Base-by-base conservation (phyloP, 2,329 filamentous ascomycete genomes). In the Paracoccidioides brasiliensis region DNA sequence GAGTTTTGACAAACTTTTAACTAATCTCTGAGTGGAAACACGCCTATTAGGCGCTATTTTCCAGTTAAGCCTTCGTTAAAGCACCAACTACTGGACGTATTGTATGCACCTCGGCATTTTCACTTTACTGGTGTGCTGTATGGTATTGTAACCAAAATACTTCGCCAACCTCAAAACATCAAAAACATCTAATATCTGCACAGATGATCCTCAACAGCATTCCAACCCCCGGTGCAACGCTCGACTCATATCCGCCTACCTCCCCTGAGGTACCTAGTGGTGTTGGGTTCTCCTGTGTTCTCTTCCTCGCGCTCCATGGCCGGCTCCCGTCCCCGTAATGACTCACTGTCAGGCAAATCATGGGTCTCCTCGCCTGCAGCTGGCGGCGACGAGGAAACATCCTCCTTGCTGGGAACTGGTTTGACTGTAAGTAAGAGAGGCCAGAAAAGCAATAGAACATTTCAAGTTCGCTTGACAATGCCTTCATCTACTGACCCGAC, bases 401-500 rank as follows among this genome's bases (percentile, higher is more conserved):
- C 66, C 46, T 66, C 66, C 44, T 67, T 76, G 57, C 66, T 77
- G 62, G 74, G 74, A 53, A 74, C 73, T 57, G 74, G 74, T 55
- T 64, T 77, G 54, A 75, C 74, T 62, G 75, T 77, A 72, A 53
- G 53, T 45, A 32, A 30, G 15, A 52, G 38, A 50, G 60, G 55
- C 53, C 59, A 57, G 55, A 40, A 35, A 51, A 7, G 32, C 12
- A 22, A 22, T 8, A 35, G 35, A 35, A 15, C 7, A 48, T 46
- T 9, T 51, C 15, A 7, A 35, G 9, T 53, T 54, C 44, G 43
- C 50, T 50, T 51, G 40, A 51, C 40, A n/a, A n/a, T n/a, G 42
- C 51, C 44, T 37, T 37, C 51, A 33, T 33, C 53, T 60, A 41
- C 48, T 59, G 35, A 58, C 42, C 56, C 41, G 14, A 41, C 28